Evolutionary conservation across 805 yeast genomes (phyloP), one percentile per base, ranked within the genome.

Genomic region (Candida chauliodis): DNA sequence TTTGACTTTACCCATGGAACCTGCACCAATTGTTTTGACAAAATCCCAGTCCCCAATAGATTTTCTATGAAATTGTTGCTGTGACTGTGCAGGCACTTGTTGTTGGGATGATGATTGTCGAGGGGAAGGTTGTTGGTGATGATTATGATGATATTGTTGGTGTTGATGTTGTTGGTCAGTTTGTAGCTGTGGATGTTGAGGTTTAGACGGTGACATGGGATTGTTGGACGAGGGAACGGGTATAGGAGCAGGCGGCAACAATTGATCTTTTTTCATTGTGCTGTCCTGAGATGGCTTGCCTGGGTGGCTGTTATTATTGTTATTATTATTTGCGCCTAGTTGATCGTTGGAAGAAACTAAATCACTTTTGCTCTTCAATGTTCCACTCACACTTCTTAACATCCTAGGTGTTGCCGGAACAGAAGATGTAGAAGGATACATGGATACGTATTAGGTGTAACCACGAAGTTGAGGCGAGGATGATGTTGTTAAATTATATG

Each of bases 1-100:
- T 63, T 93, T 93, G 35, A 93, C 99, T 59, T 91, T 95, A 42
- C 99, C 99, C 99, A 93, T 93, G 0, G 96, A 88, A 3, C 99
- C 99, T 2, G 98, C 96, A 30, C 99, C 99, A 32, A 93, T 85
- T 2, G 96, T 89, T 61, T 88, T 88, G 41, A 86, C 74, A 51
- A 91, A 90, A 50, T 87, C 95, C 99, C 99, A 91, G 48, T 93
- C 96, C 10, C 98, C 99, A 38, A 91, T 83, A 4, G 95, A 75
- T 42, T 83, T 84, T 47, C 98, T 78, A 58, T 89, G 91, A 50
- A 85, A 84, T 49, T 75, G 79, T 46, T 69, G 62, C 38, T 58
- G 61, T 13, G 23, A 46, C 19, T 36, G 45, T n/a, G 26, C 34
- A 19, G 27, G 39, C 16, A 37, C 45, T 18, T 30, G 22, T 23